These are phyloP conservation scores for Chalaropsis thielavioides DNA, from an alignment of 2,329 filamentous ascomycete species.

Conservation along the genomic window DNA sequence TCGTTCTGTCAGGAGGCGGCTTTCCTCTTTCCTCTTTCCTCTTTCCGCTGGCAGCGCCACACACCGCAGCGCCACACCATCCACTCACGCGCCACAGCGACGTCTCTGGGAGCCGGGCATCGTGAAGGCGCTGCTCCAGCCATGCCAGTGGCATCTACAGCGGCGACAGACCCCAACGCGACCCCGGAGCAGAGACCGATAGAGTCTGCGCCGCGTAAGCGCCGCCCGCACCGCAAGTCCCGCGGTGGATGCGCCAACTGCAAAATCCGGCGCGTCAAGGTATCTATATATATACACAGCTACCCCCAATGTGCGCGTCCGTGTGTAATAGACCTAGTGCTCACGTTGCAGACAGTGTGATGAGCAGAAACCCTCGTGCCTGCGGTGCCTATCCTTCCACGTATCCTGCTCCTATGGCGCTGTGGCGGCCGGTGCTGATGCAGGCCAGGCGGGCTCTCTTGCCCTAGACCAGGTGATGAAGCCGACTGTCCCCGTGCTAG, in stretches of 20 bases:
- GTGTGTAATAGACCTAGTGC: background rate
- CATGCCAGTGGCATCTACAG: background rate
- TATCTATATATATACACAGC: conserved; percentile 21
- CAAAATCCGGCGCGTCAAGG: conserved; percentile 40
- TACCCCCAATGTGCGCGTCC: too few relatives aligned
- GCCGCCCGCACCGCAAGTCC: conserved; percentile 37
- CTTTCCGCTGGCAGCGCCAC: too few relatives aligned
- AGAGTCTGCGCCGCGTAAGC: conserved; percentile 20
- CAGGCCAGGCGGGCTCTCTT: conserved; percentile 16
- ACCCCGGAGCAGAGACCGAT: background rate
- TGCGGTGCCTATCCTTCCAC: conserved; percentile 33
- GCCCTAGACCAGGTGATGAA: conserved; percentile 3
- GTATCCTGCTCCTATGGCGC: conserved; percentile 35
- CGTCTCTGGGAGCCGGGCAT: too few relatives aligned
- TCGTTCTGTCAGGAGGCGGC: too few relatives aligned
- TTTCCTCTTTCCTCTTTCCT: too few relatives aligned
- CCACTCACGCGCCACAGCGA: background rate
- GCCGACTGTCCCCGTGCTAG: conserved; percentile 5
- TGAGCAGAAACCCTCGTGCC: conserved; percentile 35
- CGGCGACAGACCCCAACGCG: background rate
- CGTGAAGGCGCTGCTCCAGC: too few relatives aligned
- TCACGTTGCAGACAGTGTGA: conserved; percentile 32
- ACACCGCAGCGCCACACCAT: background rate
- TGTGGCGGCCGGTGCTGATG: conserved; percentile 16
- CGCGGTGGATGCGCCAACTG: conserved; percentile 41